Evolutionary conservation across 305 asterid genomes (phyloP).

Genomic region (Coffea humblotiana): DNA sequence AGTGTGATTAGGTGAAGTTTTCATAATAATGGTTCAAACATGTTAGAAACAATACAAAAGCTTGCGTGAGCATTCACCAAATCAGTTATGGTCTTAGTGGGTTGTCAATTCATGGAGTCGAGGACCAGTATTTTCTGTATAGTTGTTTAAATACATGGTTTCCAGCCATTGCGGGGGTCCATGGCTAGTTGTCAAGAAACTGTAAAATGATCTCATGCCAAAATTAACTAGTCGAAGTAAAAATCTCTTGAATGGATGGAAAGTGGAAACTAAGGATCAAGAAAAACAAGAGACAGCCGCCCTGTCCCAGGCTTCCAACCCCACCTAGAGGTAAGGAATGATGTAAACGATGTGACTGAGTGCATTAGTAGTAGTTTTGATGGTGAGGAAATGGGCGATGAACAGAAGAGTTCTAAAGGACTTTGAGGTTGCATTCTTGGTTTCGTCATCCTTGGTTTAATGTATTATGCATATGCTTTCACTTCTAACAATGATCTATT

Average conservation of each 20-base stretch:
- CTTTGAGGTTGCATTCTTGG: not conserved
- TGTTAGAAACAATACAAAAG: not conserved
- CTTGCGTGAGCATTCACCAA: slow-evolving; percentile 18
- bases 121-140: slow-evolving; percentile 18
- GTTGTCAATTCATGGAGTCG: slow-evolving; percentile 13
- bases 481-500: not conserved
- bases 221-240: slow-evolving; percentile 4
- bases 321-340: not conserved
- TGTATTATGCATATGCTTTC: not conserved
- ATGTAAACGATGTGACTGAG: not conserved
- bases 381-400: not conserved
- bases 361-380: not conserved
- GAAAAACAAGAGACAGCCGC: slow-evolving; percentile 2
- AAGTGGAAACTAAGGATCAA: not conserved
- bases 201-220: slow-evolving; percentile 31
- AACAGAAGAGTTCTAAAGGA: not conserved
- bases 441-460: not conserved
- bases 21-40: not conserved
- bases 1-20: slow-evolving; percentile 5
- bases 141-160: slow-evolving; percentile 24
- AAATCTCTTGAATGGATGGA: not conserved
- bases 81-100: not conserved
- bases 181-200: slow-evolving; percentile 9
- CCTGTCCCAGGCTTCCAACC: too few species aligned
- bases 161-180: slow-evolving; percentile 28